Percentiles rank a stretch among this genome's conserved stretches.
Conservation (phyloP, 73 alveolate genomes). For the Stentor roeselii region DNA sequence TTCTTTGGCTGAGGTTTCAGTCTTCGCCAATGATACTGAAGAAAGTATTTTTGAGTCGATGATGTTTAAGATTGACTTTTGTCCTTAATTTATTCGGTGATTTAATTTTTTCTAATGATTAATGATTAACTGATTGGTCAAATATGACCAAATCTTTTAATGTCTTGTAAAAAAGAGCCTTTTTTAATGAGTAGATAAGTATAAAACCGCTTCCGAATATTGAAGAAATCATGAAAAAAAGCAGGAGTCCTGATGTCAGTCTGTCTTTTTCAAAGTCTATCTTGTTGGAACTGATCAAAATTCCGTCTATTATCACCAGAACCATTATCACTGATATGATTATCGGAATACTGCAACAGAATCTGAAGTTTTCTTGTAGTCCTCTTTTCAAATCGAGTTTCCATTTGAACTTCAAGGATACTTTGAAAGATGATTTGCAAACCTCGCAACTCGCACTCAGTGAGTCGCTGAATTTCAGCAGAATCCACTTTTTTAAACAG, state of each 20-base stretch:
- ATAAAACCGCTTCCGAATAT: not conserved
- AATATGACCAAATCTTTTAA: not conserved
- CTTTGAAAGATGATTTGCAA: not conserved
- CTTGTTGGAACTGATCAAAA: too few relatives aligned
- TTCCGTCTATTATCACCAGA: too few relatives aligned
- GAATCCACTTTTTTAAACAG: conserved; percentile 53
- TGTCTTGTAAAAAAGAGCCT: not conserved
- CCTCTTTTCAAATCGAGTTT: not conserved
- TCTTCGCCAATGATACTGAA: conserved; percentile 50
- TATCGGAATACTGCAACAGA: not conserved
- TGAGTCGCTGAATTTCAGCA: conserved; percentile 21
- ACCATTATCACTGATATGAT: too few relatives aligned
- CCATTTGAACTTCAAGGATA: not conserved
- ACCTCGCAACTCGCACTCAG: not conserved
- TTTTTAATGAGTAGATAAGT: not conserved
- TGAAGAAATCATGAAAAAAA: not conserved
- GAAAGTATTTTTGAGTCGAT: conserved; percentile 41
- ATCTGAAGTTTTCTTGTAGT: too few relatives aligned
- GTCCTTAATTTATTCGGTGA: conserved; percentile 2
- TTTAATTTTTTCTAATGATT: too few relatives aligned
- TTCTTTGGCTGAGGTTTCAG: conserved; percentile 36
- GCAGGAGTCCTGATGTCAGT: too few relatives aligned
- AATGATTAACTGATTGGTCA: not conserved
- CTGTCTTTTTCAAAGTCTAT: too few relatives aligned
- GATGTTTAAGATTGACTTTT: conserved; percentile 31